Conservation (phyloP, 805 yeast genomes). For the Teunomyces gatunensis region DNA sequence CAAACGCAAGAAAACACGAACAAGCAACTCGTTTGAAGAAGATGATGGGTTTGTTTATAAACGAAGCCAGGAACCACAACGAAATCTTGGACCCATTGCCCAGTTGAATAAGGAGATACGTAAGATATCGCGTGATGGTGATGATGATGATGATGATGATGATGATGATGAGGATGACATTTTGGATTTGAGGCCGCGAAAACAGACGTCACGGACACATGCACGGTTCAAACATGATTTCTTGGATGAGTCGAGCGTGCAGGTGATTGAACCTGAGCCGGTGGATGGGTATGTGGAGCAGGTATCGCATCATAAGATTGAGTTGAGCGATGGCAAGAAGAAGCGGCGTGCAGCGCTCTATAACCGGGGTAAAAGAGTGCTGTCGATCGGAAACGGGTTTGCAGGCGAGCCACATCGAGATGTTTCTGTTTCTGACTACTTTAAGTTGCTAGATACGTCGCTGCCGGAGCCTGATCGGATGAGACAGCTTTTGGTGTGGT, state of each 20-base stretch:
- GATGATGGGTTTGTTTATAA: conserved; percentile 36
- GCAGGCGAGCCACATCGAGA: conserved; percentile 65
- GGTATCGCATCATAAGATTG: conserved; percentile 26
- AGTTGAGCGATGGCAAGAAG: conserved; percentile 19
- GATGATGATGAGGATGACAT: conserved; percentile 10
- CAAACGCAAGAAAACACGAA: conserved; percentile 1
- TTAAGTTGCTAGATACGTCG: conserved; percentile 58
- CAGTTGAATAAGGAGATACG: conserved; percentile 18
- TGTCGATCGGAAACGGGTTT: conserved; percentile 74
- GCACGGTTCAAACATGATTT: conserved; percentile 4
- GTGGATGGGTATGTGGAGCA: conserved; percentile 29
- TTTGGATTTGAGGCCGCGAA: conserved; percentile 5
- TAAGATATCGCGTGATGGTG: conserved; percentile 13
- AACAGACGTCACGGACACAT: neutral
- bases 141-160: conserved; percentile 13
- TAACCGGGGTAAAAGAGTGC: conserved; percentile 67
- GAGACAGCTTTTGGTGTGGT: conserved; percentile 70
- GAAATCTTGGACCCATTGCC: conserved; percentile 20
- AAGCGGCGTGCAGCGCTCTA: conserved; percentile 49
- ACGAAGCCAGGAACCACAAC: conserved; percentile 16
- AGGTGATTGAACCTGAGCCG: conserved; percentile 9
- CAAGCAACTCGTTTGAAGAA: conserved; percentile 18
- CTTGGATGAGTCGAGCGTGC: conserved; percentile 12
- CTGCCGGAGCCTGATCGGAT: conserved; percentile 72
- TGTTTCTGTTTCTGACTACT: conserved; percentile 52